Evolutionary conservation across 805 yeast genomes (phyloP), one percentile per base, ranked within the genome.

Genomic region (Barnettozyma populi): DNA sequence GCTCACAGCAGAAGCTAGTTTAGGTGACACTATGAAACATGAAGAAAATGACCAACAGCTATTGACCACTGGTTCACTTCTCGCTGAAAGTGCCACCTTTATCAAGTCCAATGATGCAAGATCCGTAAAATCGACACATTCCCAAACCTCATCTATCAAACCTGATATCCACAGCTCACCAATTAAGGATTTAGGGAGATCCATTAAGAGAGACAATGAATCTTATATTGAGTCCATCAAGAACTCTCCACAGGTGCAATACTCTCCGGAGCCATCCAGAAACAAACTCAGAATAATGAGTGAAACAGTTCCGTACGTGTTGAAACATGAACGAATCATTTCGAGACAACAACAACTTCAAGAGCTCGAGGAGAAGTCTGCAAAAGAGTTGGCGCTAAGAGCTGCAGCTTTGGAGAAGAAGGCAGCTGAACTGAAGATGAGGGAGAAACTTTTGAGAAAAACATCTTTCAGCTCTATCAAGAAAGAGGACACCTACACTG

Each of bases 221-320:
- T 65, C 67, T 19, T 64, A 64, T 19, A 68, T 69, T 36, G 62
- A 65, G 24, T 57, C 62, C 6, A 66, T 67, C 39, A 69, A 64
- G 51, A 66, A 63, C 48, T 68, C 69, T 18, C 66, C 71, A 38
- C 65, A 60, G 29, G 37, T 62, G 16, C 48, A 59, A 32, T 59
- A 57, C 43, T 56, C 66, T 1, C 61, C 68, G 11, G 66, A 66
- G 32, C 68, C 69, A 37, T 76, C 76, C 44, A 76, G 87, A 53
- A 74, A 74, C 54, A 86, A 84, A 65, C 69, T 86, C 54, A 74
- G 95, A 61, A 86, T 82, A 60, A 80, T 86, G 47, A 82, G 90
- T 38, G 92, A 85, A 60, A 86, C 94, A 1, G 87, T 86, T 21
- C 95, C 95, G n/a, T 86, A 86, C 56, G 84, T 85, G 31, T 69